Conservation (phyloP, 2,329 filamentous ascomycete genomes). For the Calycina marina region DNA sequence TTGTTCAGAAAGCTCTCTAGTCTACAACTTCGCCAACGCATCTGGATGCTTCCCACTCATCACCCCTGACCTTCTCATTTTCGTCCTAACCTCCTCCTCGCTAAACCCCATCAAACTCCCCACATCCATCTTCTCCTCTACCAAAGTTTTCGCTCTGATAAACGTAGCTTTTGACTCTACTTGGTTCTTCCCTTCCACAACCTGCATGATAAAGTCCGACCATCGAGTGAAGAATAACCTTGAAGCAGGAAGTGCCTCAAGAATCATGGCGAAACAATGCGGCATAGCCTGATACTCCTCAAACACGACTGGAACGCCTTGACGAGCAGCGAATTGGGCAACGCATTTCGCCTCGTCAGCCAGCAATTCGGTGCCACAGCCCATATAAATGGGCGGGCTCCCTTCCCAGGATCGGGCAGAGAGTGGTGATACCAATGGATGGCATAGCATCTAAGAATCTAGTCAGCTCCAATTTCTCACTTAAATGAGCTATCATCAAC, state of each 20-base stretch:
- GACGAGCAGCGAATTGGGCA: conserved; percentile 36
- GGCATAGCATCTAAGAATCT: conserved; percentile 30
- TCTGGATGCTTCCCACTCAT: conserved; percentile 15
- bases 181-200: conserved; percentile 15
- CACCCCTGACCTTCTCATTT: conserved; percentile 23
- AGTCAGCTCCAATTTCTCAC: too few relatives aligned
- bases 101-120: conserved; percentile 28
- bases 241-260: conserved; percentile 31
- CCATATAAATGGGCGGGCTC: conserved; percentile 52
- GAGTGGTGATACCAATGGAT: conserved; percentile 56
- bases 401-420: conserved; percentile 43
- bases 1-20: too few relatives aligned
- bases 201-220: conserved; percentile 38
- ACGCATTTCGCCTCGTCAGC: conserved; percentile 51
- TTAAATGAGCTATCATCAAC: too few relatives aligned
- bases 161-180: conserved; percentile 27
- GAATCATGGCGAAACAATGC: conserved; percentile 50
- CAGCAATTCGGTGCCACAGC: conserved; percentile 57
- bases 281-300: conserved; percentile 72
- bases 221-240: conserved; percentile 39
- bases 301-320: conserved; percentile 47
- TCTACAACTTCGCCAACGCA: conserved; percentile 22
- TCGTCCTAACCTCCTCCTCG: conserved; percentile 28
- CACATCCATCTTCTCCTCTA: conserved; percentile 32
- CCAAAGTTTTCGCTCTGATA: conserved; percentile 35